Base-by-base conservation (phyloP, 805 yeast species). In the Cyberlindnera mississippiensis region DNA sequence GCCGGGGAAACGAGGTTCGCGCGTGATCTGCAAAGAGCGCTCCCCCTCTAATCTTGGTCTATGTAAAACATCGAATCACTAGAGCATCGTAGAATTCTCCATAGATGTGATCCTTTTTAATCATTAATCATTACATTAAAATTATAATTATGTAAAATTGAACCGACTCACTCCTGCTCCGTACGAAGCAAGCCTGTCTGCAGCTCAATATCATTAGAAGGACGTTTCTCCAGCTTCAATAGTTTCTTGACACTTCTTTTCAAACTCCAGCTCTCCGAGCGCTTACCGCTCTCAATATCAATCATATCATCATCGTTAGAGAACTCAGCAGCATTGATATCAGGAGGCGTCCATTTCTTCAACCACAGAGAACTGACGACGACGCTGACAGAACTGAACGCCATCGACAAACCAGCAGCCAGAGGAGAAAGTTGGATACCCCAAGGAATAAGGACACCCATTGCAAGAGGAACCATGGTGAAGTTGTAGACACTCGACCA, bases 331-430 rank as follows among this genome's bases (percentile, higher is more conserved):
- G 17, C 34, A 27, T 27, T 29, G 15, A 55, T 24, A 9, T 47
- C 45, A 19, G 58, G 61, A 12, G 73, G 67, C 28, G 54, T 71
- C 89, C 91, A 88, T 35, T 67, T 64, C 57, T 83, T 85, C 53
- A 91, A 68, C 53, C 78, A 60, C 45, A 91, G 67, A 0, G 96
- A 88, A 48, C 85, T 85, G 35, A 82, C 54, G 20, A 93, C 90
- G 17, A 91, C 98, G 53, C 95, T 85, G 2, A 88, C 81, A 1
- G 96, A 86, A 50, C 96, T 86, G 54, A 88, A 71, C 1, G 96
- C 96, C 98, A 93, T 93, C 1, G 96, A 85, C 12, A 81, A 76
- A 32, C 93, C 88, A 1, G 98, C 98, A 57, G 87, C 76, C 59
- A 87, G 80, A 3, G 98, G 99, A 38, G 87, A 86, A 51, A 90